A percentile compares a stretch with the other conserved stretches of the same genome.
phyloP scores from a whole-genome alignment of 2,329 filamentous ascomycete species.

The Teratosphaeria destructans region DNA sequence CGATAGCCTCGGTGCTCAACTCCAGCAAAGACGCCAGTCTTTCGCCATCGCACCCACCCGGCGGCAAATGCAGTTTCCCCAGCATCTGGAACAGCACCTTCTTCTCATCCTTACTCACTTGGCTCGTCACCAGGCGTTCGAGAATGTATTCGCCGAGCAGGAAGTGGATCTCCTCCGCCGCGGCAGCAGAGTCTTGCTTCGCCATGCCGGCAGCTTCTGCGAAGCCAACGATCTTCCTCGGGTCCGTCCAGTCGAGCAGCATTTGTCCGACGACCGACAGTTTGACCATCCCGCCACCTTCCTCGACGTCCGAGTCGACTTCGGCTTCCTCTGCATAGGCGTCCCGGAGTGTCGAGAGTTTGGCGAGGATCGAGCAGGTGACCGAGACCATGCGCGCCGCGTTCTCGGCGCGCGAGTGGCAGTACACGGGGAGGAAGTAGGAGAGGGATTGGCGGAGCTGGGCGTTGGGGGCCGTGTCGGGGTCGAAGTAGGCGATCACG shows the following conservation, averaged over 20 bases:
- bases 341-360: slow-evolving; percentile 41
- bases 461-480: slow-evolving; percentile 68
- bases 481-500: slow-evolving; percentile 77
- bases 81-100: slow-evolving; percentile 70
- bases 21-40: slow-evolving; percentile 31
- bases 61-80: slow-evolving; percentile 68
- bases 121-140: slow-evolving; percentile 57
- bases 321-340: slow-evolving; percentile 35
- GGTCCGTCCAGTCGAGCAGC: slow-evolving; percentile 90
- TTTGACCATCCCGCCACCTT: slow-evolving; percentile 56
- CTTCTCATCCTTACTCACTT: slow-evolving; percentile 65
- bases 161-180: slow-evolving; percentile 51
- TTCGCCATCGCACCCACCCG: slow-evolving; percentile 28
- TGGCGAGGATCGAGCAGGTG: slow-evolving; percentile 62
- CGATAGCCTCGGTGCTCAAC: slow-evolving; percentile 38
- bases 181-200: slow-evolving; percentile 8
- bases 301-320: slow-evolving; percentile 56
- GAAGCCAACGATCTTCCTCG: slow-evolving; percentile 54
- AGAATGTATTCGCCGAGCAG: slow-evolving; percentile 68
- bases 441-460: slow-evolving; percentile 75
- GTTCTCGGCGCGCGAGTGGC: slow-evolving; percentile 73
- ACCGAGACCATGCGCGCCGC: slow-evolving; percentile 70
- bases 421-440: slow-evolving; percentile 92
- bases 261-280: slow-evolving; percentile 70
- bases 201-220: slow-evolving; percentile 14